These are phyloP conservation scores for Salix purpurea DNA, from an alignment of 345 rosid species.

Conservation along the genomic window DNA sequence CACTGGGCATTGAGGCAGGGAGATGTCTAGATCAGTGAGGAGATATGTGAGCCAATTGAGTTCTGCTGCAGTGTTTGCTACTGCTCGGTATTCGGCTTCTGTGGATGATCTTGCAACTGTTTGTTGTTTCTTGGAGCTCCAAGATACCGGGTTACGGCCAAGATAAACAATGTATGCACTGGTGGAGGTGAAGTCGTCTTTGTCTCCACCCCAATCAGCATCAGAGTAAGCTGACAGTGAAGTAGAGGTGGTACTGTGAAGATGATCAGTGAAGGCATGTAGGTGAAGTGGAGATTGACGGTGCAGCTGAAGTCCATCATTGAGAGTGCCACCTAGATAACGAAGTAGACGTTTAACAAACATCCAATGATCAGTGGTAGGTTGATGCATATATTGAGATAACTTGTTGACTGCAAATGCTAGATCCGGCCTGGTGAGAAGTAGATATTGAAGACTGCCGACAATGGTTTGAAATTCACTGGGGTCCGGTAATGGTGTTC, in stretches of 20 bases:
- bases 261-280: neutral
- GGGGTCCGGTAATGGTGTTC: no score
- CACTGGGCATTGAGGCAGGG: neutral
- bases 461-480: accelerated
- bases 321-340: neutral
- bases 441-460: no score
- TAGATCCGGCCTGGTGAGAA: no score
- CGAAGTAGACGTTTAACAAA: accelerated
- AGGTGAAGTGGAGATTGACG: neutral
- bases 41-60: neutral
- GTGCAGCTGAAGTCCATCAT: accelerated
- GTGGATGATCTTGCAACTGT: neutral
- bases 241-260: neutral
- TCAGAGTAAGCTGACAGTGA: neutral
- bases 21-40: neutral
- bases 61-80: neutral
- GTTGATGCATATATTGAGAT: no score
- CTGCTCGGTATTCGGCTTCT: neutral
- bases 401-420: accelerated
- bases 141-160: no score
- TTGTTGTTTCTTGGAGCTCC: no score
- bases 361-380: neutral
- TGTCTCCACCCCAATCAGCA: neutral
- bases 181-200: neutral
- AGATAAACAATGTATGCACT: neutral